Percentiles rank a stretch among this genome's conserved stretches.
phyloP scores from a whole-genome alignment of 2,329 filamentous ascomycete genomes.

The Colletotrichum plurivorum region DNA sequence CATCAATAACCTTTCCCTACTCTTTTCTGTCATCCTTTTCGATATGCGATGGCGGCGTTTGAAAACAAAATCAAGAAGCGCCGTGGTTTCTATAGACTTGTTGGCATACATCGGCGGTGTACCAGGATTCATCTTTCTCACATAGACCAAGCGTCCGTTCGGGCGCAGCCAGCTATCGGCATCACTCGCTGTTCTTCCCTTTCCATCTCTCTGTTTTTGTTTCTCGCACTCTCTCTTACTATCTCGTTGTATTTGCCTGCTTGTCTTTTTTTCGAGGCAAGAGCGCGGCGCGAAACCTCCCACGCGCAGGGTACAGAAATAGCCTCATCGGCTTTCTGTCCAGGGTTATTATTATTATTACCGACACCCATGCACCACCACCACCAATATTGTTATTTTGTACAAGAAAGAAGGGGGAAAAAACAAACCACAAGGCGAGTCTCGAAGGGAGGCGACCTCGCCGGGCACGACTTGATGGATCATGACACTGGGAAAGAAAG shows the following conservation, averaged over 20 bases:
- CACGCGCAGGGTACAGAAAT: conserved; percentile 12
- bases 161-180: conserved; percentile 16
- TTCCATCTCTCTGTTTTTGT: too few species aligned
- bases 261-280: conserved; percentile 7
- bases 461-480: conserved; percentile 40
- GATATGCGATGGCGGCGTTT: conserved; percentile 20
- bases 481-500: conserved; percentile 25
- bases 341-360: conserved; percentile 22
- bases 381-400: conserved; percentile 25
- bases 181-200: conserved; percentile 6
- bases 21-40: conserved; percentile 11
- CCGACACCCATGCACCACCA: conserved; percentile 17
- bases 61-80: conserved; percentile 1
- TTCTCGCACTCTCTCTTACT: too few species aligned
- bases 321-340: conserved; percentile 5
- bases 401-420: conserved; percentile 17
- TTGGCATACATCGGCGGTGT: conserved; percentile 29
- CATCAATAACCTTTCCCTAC: background rate
- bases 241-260: conserved; percentile 4
- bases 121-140: conserved; percentile 1
- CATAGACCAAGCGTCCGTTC: conserved; percentile 25
- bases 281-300: background rate
- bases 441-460: conserved; percentile 18
- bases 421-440: conserved; percentile 10
- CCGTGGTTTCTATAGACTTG: conserved; percentile 32